Percentiles rank a stretch among this genome's conserved stretches.
Conservation (phyloP, 2,329 filamentous ascomycete genomes). For the Penicillium olsonii region DNA sequence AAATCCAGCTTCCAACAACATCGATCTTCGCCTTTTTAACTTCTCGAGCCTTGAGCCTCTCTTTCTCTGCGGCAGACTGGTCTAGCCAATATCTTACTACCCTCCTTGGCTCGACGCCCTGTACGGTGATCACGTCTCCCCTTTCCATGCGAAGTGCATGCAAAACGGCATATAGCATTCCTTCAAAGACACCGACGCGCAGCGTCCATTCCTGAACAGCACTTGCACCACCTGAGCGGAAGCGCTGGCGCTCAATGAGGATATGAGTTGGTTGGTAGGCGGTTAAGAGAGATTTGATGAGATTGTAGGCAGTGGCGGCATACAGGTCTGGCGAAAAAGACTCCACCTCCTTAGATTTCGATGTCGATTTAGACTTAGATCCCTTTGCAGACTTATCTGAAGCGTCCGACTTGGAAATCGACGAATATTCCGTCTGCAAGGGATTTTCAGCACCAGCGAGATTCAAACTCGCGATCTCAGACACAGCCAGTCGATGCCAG, state of each 20-base stretch:
- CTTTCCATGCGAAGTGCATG: slow-evolving; percentile 55
- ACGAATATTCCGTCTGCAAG: too few relatives aligned
- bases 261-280: slow-evolving; percentile 64
- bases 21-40: slow-evolving; percentile 62
- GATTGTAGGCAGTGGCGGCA: slow-evolving; percentile 56
- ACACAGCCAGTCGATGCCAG: slow-evolving; percentile 45
- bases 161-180: slow-evolving; percentile 74
- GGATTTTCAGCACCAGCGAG: neutral
- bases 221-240: slow-evolving; percentile 63
- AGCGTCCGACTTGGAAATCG: too few relatives aligned
- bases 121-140: slow-evolving; percentile 37
- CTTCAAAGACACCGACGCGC: slow-evolving; percentile 77
- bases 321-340: slow-evolving; percentile 57
- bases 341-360: slow-evolving; percentile 11
- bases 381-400: neutral
- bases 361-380: neutral
- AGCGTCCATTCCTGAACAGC: slow-evolving; percentile 80
- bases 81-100: slow-evolving; percentile 60
- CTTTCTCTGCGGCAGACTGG: slow-evolving; percentile 19
- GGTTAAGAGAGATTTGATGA: slow-evolving; percentile 54
- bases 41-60: slow-evolving; percentile 26
- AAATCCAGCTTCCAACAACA: slow-evolving; percentile 59
- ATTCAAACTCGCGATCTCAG: slow-evolving; percentile 22
- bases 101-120: slow-evolving; percentile 55
- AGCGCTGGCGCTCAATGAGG: slow-evolving; percentile 68